phyloP scores from a whole-genome alignment of 2,329 filamentous ascomycete genomes.

The Stachybotrys elegans region DNA sequence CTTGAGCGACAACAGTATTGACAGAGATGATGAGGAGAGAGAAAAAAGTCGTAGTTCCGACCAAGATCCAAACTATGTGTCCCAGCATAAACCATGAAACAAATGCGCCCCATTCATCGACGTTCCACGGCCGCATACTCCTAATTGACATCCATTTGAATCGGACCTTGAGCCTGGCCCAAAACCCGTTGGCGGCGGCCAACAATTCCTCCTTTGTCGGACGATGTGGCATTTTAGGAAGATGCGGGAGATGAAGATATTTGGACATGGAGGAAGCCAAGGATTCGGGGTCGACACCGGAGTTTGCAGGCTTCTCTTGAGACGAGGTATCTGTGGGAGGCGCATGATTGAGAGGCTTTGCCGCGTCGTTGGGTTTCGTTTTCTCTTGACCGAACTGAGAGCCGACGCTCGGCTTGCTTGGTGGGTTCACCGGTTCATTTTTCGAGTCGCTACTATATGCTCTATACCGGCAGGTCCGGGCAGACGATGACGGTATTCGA shows the following conservation, averaged over 20 bases:
- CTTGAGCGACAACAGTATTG: conserved; percentile 95
- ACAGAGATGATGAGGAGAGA: conserved; percentile 85
- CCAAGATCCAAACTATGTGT: conserved; percentile 90
- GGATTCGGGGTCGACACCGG: conserved; percentile 28
- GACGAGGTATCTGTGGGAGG: background rate
- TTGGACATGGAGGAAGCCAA: conserved; percentile 50
- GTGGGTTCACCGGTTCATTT: no score
- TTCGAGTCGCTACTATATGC: no score
- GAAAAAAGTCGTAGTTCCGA: conserved; percentile 96
- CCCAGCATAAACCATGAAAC: conserved; percentile 91
- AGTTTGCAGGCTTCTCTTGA: conserved; percentile 6
- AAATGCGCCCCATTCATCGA: conserved; percentile 93
- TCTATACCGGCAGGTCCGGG: no score
- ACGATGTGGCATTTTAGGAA: conserved; percentile 71
- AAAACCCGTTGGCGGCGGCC: conserved; percentile 86
- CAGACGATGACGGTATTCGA: no score
- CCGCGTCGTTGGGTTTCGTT: no score
- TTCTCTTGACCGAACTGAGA: no score
- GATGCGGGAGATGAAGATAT: conserved; percentile 53
- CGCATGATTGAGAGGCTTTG: no score
- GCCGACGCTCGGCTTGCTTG: no score
- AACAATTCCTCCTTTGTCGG: conserved; percentile 92
- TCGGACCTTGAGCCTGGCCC: conserved; percentile 80
- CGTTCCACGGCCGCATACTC: conserved; percentile 89
- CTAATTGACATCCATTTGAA: conserved; percentile 98